A percentile compares a stretch with the other conserved stretches of the same genome.
Conservation (phyloP, 805 yeast genomes). For the Candida argentea region DNA sequence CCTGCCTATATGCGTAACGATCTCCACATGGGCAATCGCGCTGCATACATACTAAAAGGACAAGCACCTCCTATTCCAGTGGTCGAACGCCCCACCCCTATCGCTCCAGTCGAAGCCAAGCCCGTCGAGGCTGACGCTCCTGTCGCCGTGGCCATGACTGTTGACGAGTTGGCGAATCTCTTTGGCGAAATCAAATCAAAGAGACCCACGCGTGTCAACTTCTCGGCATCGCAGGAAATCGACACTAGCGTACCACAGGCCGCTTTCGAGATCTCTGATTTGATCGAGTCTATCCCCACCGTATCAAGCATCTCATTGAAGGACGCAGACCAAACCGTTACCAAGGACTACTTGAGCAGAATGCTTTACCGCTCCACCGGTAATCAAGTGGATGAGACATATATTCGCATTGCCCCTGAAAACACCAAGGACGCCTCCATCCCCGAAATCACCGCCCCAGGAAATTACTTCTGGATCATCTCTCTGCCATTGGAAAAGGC, state of each 20-base stretch:
- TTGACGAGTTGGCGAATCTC: slow-evolving; percentile 27
- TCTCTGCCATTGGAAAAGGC: slow-evolving; percentile 17
- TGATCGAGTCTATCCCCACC: slow-evolving; percentile 20
- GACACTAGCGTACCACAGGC: slow-evolving; percentile 9
- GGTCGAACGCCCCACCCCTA: slow-evolving; percentile 14
- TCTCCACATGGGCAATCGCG: slow-evolving; percentile 63
- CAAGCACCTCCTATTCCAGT: slow-evolving; percentile 31
- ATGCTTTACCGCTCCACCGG: slow-evolving; percentile 22
- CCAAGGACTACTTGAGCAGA: slow-evolving; percentile 14
- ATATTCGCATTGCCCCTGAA: slow-evolving; percentile 11
- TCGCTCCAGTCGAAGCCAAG: slow-evolving; percentile 1
- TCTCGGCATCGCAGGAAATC: slow-evolving; percentile 5
- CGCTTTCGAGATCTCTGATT: slow-evolving; percentile 20
- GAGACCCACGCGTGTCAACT: slow-evolving; percentile 3
- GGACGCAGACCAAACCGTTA: slow-evolving; percentile 16
- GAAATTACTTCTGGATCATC: slow-evolving; percentile 19
- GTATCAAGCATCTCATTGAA: slow-evolving; percentile 10
- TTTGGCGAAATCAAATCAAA: slow-evolving; percentile 19
- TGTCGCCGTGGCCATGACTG: slow-evolving; percentile 21
- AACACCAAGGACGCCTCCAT: slow-evolving; percentile 4
- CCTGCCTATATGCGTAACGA: slow-evolving; percentile 79
- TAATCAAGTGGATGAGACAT: slow-evolving; percentile 15
- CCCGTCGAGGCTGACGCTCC: slow-evolving; percentile 1
- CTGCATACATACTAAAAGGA: slow-evolving; percentile 45
- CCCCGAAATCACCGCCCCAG: slow-evolving; percentile 13